A percentile compares a stretch with the other conserved stretches of the same genome.
phyloP scores from a whole-genome alignment of 2,329 filamentous ascomycete species.

The Colletotrichum sojae region DNA sequence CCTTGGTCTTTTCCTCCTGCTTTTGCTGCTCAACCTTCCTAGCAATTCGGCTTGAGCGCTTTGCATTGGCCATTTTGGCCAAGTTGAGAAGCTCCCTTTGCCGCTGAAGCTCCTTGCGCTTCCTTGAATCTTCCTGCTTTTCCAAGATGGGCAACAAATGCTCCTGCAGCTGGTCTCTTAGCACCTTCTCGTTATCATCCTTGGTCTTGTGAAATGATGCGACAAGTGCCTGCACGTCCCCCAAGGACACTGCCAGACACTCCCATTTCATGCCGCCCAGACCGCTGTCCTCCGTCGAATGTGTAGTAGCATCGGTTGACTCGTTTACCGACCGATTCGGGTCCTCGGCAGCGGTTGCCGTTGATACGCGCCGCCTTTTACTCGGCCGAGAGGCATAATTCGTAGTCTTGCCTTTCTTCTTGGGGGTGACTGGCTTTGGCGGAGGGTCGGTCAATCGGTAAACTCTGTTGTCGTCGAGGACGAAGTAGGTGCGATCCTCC shows the following conservation, averaged over 20 bases:
- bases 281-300: slow-evolving; percentile 68
- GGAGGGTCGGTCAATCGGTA: slow-evolving; percentile 89
- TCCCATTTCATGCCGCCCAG: slow-evolving; percentile 89
- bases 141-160: slow-evolving; percentile 89
- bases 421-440: slow-evolving; percentile 71
- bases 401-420: slow-evolving; percentile 77
- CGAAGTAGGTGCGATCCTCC: slow-evolving; percentile 88
- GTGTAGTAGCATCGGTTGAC: slow-evolving; percentile 45
- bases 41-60: slow-evolving; percentile 91
- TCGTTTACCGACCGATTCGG: slow-evolving; percentile 45
- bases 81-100: slow-evolving; percentile 86
- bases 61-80: slow-evolving; percentile 92
- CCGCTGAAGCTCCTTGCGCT: slow-evolving; percentile 76
- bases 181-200: slow-evolving; percentile 86
- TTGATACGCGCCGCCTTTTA: slow-evolving; percentile 77
- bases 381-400: slow-evolving; percentile 74
- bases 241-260: slow-evolving; percentile 85
- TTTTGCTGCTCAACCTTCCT: slow-evolving; percentile 84
- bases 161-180: slow-evolving; percentile 79
- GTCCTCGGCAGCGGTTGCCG: slow-evolving; percentile 56
- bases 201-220: slow-evolving; percentile 80
- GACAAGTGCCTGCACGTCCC: slow-evolving; percentile 82
- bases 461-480: slow-evolving; percentile 93
- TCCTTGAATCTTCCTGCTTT: slow-evolving; percentile 81
- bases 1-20: slow-evolving; percentile 77